phyloP scores from a whole-genome alignment of 2,329 filamentous ascomycete genomes.

The Plenodomus tracheiphilus region DNA sequence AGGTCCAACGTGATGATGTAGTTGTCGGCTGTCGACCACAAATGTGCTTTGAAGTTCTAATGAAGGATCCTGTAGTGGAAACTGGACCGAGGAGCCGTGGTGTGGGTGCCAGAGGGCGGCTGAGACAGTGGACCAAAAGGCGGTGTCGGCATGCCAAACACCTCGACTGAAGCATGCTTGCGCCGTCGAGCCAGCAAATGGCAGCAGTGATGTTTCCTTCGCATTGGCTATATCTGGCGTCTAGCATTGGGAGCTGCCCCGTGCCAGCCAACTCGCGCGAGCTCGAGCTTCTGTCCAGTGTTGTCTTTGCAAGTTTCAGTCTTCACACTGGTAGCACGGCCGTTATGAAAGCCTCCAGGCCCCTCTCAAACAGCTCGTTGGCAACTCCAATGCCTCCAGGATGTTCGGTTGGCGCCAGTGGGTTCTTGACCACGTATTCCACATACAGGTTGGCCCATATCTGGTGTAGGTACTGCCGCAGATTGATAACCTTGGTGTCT shows the following conservation, averaged over 20 bases:
- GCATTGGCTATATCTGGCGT: too few species aligned
- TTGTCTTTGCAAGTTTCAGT: not conserved
- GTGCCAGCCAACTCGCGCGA: too few species aligned
- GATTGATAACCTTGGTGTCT: constrained; percentile 83
- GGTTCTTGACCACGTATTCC: constrained; percentile 78
- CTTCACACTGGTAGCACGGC: constrained; percentile 38
- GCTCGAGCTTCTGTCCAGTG: too few species aligned
- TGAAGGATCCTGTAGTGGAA: too few species aligned
- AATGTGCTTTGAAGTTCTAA: too few species aligned
- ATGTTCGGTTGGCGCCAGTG: constrained; percentile 64
- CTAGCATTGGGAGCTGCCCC: too few species aligned
- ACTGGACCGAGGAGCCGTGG: too few species aligned
- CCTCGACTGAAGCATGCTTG: not conserved
- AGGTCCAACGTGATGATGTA: not conserved
- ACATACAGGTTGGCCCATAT: constrained; percentile 99
- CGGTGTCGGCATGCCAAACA: not conserved
- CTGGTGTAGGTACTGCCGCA: constrained; percentile 93
- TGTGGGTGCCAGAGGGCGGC: too few species aligned
- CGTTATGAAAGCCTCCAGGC: constrained; percentile 76
- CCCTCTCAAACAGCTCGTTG: constrained; percentile 67
- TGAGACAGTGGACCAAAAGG: too few species aligned
- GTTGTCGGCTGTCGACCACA: not conserved
- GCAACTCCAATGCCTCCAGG: constrained; percentile 64
- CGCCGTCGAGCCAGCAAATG: not conserved
- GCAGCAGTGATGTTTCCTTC: not conserved